These are phyloP conservation scores for Plasmodium relictum DNA, from an alignment of 169 alveolate genomes.

Conservation along the genomic window DNA sequence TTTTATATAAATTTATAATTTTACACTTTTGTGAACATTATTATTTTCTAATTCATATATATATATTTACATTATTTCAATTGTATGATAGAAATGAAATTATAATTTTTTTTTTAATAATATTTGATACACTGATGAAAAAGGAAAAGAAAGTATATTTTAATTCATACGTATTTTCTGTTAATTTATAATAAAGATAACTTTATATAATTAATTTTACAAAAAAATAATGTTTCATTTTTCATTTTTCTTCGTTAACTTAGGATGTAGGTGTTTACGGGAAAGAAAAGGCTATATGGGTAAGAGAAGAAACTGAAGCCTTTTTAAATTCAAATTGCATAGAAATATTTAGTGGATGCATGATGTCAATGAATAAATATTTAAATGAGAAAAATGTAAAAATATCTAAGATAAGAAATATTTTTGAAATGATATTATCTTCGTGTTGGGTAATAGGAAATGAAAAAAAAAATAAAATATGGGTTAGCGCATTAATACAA, in stretches of 20 bases:
- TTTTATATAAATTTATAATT: background rate
- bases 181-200: background rate
- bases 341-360: conserved; percentile 66
- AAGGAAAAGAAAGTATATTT: background rate
- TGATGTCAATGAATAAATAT: conserved; percentile 48
- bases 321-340: conserved; percentile 53
- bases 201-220: background rate
- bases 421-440: conserved; percentile 48
- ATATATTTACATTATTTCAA: background rate
- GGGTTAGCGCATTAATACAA: conserved; percentile 68
- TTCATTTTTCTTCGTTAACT: background rate
- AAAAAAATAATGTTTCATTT: background rate
- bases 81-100: background rate
- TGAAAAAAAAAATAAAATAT: conserved; percentile 56
- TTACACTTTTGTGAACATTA: background rate
- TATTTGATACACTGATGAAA: too few species aligned
- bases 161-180: background rate
- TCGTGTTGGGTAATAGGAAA: conserved; percentile 74
- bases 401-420: conserved; percentile 36
- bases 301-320: conserved; percentile 62
- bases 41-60: background rate
- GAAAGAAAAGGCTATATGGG: conserved; percentile 53
- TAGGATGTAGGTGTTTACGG: conserved; percentile 47
- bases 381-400: conserved; percentile 42
- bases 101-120: too few species aligned